Evolutionary conservation across 768 basidiomycete species (phyloP).

Genomic region (Wakefieldia striispora): DNA sequence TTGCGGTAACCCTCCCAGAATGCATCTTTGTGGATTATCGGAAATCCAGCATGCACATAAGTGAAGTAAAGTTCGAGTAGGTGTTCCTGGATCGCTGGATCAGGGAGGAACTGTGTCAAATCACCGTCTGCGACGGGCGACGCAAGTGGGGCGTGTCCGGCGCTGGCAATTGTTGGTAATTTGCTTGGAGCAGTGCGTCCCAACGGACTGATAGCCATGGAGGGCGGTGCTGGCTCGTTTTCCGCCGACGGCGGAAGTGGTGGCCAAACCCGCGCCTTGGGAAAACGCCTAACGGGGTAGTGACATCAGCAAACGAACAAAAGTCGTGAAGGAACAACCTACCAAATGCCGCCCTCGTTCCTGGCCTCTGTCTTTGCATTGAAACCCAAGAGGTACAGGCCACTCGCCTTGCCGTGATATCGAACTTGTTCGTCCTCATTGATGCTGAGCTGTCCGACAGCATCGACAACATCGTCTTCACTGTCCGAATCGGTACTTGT

Average conservation of each 20-base stretch:
- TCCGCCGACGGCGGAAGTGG: slow-evolving; percentile 38
- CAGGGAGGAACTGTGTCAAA: slow-evolving; percentile 50
- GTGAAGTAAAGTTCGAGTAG: slow-evolving; percentile 77
- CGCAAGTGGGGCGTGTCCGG: slow-evolving; percentile 16
- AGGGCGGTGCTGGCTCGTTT: slow-evolving; percentile 20
- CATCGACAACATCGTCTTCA: slow-evolving; percentile 56
- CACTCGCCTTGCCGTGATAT: slow-evolving; percentile 84
- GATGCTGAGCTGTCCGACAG: slow-evolving; percentile 81
- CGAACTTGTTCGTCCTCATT: slow-evolving; percentile 86
- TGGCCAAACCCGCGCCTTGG: slow-evolving; percentile 89
- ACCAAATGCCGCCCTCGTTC: slow-evolving; percentile 79
- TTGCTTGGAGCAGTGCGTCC: slow-evolving; percentile 4
- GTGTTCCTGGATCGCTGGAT: slow-evolving; percentile 56
- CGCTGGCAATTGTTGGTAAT: slow-evolving; percentile 3
- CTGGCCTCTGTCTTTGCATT: slow-evolving; percentile 60
- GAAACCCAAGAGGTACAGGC: slow-evolving; percentile 67
- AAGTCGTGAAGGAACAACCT: slow-evolving; percentile 17
- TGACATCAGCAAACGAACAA: slow-evolving; percentile 16
- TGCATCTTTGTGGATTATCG: slow-evolving; percentile 68
- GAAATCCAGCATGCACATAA: slow-evolving; percentile 77
- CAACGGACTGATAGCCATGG: slow-evolving; percentile 4
- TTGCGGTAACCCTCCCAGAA: slow-evolving; percentile 60
- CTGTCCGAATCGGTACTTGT: slow-evolving; percentile 34
- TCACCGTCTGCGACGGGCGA: slow-evolving; percentile 34
- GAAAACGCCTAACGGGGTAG: slow-evolving; percentile 60